Evolutionary conservation across 2,329 filamentous ascomycete species (phyloP).

Genomic region (Hypoxylon sp.): DNA sequence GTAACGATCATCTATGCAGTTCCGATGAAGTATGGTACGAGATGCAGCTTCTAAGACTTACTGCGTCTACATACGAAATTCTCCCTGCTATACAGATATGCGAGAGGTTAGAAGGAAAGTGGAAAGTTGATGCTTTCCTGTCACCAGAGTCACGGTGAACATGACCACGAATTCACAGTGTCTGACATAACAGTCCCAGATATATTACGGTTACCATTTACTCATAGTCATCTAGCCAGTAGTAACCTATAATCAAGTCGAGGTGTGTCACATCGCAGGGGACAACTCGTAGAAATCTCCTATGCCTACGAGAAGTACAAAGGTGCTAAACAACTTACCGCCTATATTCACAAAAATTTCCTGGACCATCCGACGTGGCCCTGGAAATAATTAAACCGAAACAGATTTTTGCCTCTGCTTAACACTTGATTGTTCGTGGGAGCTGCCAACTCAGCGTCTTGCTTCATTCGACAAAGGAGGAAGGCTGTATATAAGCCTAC

Average conservation of each 20-base stretch:
- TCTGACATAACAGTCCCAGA: neutral
- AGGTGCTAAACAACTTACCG: neutral
- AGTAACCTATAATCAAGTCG: neutral
- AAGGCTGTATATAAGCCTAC: neutral
- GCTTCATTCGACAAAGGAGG: neutral
- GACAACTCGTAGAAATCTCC: neutral
- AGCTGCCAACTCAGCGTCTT: neutral
- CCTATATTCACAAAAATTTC: neutral
- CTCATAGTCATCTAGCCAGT: neutral
- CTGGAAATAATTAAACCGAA: neutral
- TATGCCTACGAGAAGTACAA: neutral
- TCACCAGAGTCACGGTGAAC: neutral
- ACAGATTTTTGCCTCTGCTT: constrained; percentile 5
- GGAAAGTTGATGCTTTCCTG: too few relatives aligned
- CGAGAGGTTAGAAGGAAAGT: too few relatives aligned
- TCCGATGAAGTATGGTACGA: neutral
- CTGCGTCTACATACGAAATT: too few relatives aligned
- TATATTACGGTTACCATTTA: too few relatives aligned
- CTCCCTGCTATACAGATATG: too few relatives aligned
- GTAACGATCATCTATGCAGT: neutral
- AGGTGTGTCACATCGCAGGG: neutral
- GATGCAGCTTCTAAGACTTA: neutral
- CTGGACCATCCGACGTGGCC: neutral
- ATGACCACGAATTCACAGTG: neutral
- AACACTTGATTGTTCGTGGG: neutral